Evolutionary conservation across 768 basidiomycete genomes (phyloP).

Genomic region (Suillus cothurnatus): DNA sequence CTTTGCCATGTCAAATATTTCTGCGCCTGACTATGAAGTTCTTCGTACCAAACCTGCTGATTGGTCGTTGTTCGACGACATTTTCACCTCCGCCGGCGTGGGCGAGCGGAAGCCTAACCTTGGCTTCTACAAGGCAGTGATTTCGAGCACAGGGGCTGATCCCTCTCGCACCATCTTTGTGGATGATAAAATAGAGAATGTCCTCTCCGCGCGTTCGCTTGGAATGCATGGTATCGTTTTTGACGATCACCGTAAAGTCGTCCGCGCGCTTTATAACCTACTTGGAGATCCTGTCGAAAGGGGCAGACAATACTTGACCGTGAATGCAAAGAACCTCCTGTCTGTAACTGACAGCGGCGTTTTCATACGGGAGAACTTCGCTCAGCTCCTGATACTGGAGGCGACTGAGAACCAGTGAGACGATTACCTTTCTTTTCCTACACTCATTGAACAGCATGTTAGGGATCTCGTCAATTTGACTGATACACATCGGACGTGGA

Average conservation of each 20-base stretch:
- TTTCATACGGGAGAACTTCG: constrained; percentile 53
- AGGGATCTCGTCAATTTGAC: constrained; percentile 48
- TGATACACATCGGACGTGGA: constrained; percentile 46
- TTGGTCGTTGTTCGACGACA: constrained; percentile 49
- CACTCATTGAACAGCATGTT: neutral
- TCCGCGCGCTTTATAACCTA: constrained; percentile 48
- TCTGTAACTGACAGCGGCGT: constrained; percentile 48
- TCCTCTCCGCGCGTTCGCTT: constrained; percentile 56
- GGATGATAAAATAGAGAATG: constrained; percentile 63
- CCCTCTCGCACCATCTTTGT: constrained; percentile 54
- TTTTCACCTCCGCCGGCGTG: constrained; percentile 54
- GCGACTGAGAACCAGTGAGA: constrained; percentile 46
- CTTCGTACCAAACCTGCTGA: constrained; percentile 48
- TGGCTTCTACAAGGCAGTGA: constrained; percentile 52
- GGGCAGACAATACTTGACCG: constrained; percentile 42
- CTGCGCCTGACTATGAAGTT: constrained; percentile 50
- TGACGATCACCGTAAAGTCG: constrained; percentile 42
- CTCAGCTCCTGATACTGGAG: constrained; percentile 61
- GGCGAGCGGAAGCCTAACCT: constrained; percentile 61
- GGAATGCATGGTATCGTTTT: constrained; percentile 60
- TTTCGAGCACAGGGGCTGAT: constrained; percentile 47
- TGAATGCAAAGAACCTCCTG: constrained; percentile 41
- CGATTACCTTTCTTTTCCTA: constrained; percentile 5
- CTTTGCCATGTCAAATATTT: constrained; percentile 64
- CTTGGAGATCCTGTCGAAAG: constrained; percentile 48